Evolutionary conservation across 495 filamentous ascomycete genomes (phyloP), one percentile per base, ranked within the genome.

Genomic region (Lophiostoma macrostomum): DNA sequence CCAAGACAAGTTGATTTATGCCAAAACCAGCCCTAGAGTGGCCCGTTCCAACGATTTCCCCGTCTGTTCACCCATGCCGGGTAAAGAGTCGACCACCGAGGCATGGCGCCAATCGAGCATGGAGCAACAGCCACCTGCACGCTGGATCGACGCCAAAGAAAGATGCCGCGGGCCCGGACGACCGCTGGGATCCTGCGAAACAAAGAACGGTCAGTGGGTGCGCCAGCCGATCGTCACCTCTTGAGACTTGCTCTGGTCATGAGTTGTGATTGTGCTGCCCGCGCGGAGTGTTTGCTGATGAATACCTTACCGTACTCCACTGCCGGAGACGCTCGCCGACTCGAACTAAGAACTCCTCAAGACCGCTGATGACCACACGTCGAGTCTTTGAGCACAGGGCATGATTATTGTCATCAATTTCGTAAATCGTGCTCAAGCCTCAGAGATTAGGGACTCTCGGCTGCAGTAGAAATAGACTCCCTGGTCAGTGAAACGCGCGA

Each of bases 141-240:
- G 19, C 31, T 57, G 47, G 60, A 63, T 58, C 54, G 49, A 43
- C 60, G 47, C 43, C 54, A 46, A 29, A 41, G 24, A 7, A 31
- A 22, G 28, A 12, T 49, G 60, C 53, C 60, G 54, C 50, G 60
- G 49, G 37, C 34, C 40, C 54, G 49, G 54, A 48, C 29, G 45
- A 42, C 34, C 58, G 51, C 49, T 32, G 4, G 18, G n/a, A 8
- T 40, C 7, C 6, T n/a, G 39, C 54, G 32, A 12, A 47, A 13
- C 31, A 41, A 41, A 16, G 24, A 23, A 32, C 22, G 28, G 4
- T 31, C 27, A 42, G n/a, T 36, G 4, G 36, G 29, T 37, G 44
- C 53, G 35, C 16, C 28, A 45, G 23, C 27, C 54, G 54, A 58
- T 57, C 54, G 24, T 36, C 32, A n/a, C n/a, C n/a, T 7, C 22